Conservation (phyloP, 1,284 basidiomycete genomes). For the Ganoderma sinense region DNA sequence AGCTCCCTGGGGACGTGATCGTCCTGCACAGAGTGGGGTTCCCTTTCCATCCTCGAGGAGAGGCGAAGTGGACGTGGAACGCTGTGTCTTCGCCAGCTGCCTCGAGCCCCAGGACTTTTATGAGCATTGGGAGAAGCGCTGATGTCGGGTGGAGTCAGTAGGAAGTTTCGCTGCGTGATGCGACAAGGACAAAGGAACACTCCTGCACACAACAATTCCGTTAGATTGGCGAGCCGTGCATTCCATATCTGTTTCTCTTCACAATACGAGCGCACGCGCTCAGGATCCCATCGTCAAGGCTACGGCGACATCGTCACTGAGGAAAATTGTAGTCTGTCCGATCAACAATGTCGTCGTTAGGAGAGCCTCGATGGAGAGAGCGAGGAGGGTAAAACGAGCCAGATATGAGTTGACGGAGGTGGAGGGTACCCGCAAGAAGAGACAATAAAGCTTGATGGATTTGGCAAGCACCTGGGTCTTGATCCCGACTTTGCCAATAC, state of each 20-base stretch:
- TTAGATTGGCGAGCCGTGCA: neutral
- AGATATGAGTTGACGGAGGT: conserved; percentile 6
- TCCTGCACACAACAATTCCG: neutral
- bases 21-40: neutral
- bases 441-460: conserved; percentile 11
- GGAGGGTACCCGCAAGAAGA: neutral
- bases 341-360: conserved; percentile 6
- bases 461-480: neutral
- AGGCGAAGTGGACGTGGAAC: neutral
- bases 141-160: neutral
- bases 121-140: conserved; percentile 1
- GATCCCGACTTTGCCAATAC: neutral
- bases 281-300: conserved; percentile 2
- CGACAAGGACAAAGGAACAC: conserved; percentile 5
- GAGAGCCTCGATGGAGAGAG: neutral
- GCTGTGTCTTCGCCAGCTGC: neutral
- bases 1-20: neutral
- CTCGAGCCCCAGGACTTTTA: neutral
- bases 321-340: neutral
- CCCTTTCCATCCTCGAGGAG: neutral
- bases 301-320: neutral
- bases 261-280: neutral
- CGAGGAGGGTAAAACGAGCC: neutral
- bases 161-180: neutral
- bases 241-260: neutral